These are phyloP conservation scores for Fusarium sarcochroum DNA, from an alignment of 2,329 filamentous ascomycete genomes.

Conservation along the genomic window DNA sequence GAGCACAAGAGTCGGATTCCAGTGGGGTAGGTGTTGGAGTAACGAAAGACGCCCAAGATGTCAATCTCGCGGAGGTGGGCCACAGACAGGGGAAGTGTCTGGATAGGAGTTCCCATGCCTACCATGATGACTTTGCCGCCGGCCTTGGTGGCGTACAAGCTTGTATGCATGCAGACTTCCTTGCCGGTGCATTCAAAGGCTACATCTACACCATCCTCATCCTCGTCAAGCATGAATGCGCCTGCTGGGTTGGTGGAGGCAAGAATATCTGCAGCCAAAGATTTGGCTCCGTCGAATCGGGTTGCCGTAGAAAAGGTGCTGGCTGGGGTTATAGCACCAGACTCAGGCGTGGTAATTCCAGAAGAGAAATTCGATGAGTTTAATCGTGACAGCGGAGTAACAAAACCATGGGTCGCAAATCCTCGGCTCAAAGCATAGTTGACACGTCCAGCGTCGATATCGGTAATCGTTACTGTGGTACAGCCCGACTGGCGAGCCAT, in stretches of 20 bases:
- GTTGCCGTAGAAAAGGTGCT: slow-evolving; percentile 62
- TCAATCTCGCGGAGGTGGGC: slow-evolving; percentile 83
- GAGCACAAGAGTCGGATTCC: slow-evolving; percentile 74
- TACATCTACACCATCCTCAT: slow-evolving; percentile 76
- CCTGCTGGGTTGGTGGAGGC: slow-evolving; percentile 53
- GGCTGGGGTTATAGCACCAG: slow-evolving; percentile 58
- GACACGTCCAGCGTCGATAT: slow-evolving; percentile 72
- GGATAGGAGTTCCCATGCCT: slow-evolving; percentile 83
- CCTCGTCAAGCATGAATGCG: slow-evolving; percentile 62
- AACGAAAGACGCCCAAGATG: slow-evolving; percentile 83
- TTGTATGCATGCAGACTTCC: slow-evolving; percentile 79
- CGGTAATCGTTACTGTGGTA: slow-evolving; percentile 70
- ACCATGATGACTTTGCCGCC: slow-evolving; percentile 83
- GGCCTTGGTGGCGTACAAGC: slow-evolving; percentile 78
- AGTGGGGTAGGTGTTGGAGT: slow-evolving; percentile 80
- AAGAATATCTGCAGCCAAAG: slow-evolving; percentile 65
- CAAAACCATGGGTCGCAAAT: slow-evolving; percentile 72
- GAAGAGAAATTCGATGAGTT: slow-evolving; percentile 61
- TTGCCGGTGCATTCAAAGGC: slow-evolving; percentile 85
- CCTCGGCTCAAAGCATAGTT: slow-evolving; percentile 70
- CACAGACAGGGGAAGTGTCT: slow-evolving; percentile 80
- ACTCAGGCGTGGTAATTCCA: slow-evolving; percentile 63
- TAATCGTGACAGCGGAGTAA: slow-evolving; percentile 63
- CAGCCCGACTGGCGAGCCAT: slow-evolving; percentile 74
- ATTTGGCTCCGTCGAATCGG: slow-evolving; percentile 66